These are phyloP conservation scores for Candida dubliniensis DNA, from an alignment of 1,139 yeast species.

Conservation along the genomic window DNA sequence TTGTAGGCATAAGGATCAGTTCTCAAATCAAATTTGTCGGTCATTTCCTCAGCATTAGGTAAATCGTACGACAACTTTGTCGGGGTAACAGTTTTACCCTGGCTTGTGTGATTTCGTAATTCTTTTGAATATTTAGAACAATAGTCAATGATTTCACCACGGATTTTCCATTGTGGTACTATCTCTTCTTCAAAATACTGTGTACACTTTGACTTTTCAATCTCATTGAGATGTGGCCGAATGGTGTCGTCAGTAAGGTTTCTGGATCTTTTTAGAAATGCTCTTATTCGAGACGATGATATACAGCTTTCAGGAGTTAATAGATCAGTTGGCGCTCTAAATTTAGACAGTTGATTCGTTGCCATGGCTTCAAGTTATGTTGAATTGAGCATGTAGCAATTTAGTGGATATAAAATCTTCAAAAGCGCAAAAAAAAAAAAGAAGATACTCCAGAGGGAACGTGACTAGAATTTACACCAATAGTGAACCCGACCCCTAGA, in stretches of 20 bases:
- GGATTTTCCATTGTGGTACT: slow-evolving; percentile 38
- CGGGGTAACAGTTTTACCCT: not conserved
- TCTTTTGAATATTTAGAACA: slow-evolving; percentile 29
- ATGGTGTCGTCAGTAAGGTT: slow-evolving; percentile 42
- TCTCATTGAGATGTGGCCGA: slow-evolving; percentile 38
- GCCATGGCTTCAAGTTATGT: not conserved
- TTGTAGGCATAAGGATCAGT: slow-evolving; percentile 43
- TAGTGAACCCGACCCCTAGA: no score
- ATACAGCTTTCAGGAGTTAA: slow-evolving; percentile 33
- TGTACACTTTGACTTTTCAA: slow-evolving; percentile 25
- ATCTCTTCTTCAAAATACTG: slow-evolving; percentile 28
- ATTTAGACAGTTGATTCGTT: not conserved
- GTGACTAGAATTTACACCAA: no score
- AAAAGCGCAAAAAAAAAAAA: no score
- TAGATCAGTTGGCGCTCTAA: slow-evolving; percentile 15
- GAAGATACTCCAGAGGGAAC: no score
- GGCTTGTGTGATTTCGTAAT: slow-evolving; percentile 18
- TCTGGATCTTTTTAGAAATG: slow-evolving; percentile 40
- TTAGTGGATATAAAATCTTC: no score
- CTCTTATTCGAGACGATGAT: slow-evolving; percentile 35
- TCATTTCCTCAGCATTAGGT: slow-evolving; percentile 7
- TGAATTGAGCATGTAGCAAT: no score
- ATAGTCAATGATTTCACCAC: slow-evolving; percentile 31
- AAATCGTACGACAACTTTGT: slow-evolving; percentile 4
- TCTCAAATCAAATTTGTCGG: slow-evolving; percentile 31